phyloP scores from a whole-genome alignment of 106 monocot species.

The Platanthera zijinensis region DNA sequence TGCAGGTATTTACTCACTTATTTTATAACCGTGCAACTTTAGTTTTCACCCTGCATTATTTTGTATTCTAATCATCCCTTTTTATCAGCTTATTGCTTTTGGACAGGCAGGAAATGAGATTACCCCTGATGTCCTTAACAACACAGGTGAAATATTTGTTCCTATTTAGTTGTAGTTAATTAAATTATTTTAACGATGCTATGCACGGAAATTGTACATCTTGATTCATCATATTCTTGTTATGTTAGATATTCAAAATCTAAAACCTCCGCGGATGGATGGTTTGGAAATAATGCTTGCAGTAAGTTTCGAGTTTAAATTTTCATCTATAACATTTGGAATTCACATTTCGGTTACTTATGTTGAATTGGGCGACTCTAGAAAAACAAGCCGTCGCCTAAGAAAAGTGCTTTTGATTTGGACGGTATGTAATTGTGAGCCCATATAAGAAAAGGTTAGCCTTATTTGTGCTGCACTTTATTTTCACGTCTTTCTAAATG shows the following conservation, averaged over 20 bases:
- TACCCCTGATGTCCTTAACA: conserved; percentile 28
- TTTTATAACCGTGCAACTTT: neutral
- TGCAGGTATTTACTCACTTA: conserved; percentile 43
- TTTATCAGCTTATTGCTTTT: conserved; percentile 36
- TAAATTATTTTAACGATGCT: neutral
- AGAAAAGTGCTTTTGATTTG: conserved; percentile 23
- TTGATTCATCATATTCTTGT: conserved; percentile 5
- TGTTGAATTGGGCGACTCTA: conserved; percentile 9
- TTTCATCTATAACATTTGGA: neutral
- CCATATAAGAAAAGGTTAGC: neutral
- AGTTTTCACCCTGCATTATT: neutral
- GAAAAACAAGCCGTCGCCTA: conserved; percentile 42
- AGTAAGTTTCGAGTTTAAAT: conserved; percentile 17
- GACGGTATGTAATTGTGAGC: conserved; percentile 28
- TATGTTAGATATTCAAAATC: conserved; percentile 27
- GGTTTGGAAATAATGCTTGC: conserved; percentile 44
- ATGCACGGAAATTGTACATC: neutral
- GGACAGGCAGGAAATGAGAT: conserved; percentile 56
- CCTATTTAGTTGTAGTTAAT: neutral
- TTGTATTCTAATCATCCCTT: neutral
- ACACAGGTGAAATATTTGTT: conserved; percentile 26
- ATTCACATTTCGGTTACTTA: neutral
- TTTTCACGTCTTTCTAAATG: neutral
- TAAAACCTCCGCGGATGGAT: conserved; percentile 47
- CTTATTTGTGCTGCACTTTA: neutral